Base-by-base conservation (phyloP, 2,329 filamentous ascomycete species). In the Xylariaceae sp. region DNA sequence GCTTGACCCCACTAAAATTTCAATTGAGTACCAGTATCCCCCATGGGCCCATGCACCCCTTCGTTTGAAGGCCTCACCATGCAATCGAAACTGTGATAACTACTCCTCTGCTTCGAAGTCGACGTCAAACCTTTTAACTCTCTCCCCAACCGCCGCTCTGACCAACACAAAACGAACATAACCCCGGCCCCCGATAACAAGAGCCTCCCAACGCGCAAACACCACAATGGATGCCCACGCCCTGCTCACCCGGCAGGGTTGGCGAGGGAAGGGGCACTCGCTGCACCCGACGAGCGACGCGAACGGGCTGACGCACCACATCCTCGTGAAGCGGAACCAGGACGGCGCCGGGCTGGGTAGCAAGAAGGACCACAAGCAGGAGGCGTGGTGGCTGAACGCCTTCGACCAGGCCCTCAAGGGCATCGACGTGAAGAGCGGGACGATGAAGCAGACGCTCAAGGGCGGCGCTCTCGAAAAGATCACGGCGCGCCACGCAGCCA, bases 301-400 rank as follows among this genome's bases (percentile, higher is more conserved):
- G 36, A 82, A 82, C 46, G 90, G 90, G 30, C 81, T 97, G 38
- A 79, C 81, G 17, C 85, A 85, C 52, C 90, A 90, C 4, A 74
- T 97, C 18, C 78, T 94, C 26, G 75, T 95, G 40, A 81, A 84
- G 43, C 83, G 85, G 53, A 94, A 94, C 64, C 74, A 82, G 53
- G 85, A 94, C 61, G 83, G 76, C 18, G 72, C 85, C 37, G 90
- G 90, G 16, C 70, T 97, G 4, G 90, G 90, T 38, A 81, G 85
- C 59, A 88, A 86, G 61, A 70, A 73, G 41, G 74, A 79, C 47
- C 72, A 72, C 46, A 76, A 74, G 15, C 76, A 72, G 52, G 90
- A 96, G 59, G 88, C 95, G 61, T 98, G 92, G 92, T 98, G 92
- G 92, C 73, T 95, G 64, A 83, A 87, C 42, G 92, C 92, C 9